Evolutionary conservation across 2,329 filamentous ascomycete species (phyloP), one percentile per base, ranked within the genome.

Genomic region (Helicocarpus griseus): DNA sequence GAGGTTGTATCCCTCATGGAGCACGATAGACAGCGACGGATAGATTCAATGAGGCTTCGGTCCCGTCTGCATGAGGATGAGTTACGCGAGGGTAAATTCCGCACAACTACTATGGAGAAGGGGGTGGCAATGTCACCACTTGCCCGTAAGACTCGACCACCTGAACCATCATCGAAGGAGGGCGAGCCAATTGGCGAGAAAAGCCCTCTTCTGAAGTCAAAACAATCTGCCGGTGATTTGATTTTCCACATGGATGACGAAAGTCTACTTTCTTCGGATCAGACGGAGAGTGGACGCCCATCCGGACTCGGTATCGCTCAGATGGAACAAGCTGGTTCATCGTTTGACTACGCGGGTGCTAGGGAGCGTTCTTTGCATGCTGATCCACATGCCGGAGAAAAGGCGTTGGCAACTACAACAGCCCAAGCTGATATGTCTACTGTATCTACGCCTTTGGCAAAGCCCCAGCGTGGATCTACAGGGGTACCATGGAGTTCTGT

Each of bases 241-340:
- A 95, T 95, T 67, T 96, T 96, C 63, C 82, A 88, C 57, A 96
- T 96, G 89, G 91, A 95, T 53, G 89, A 94, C 35, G 88, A 89
- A 28, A 46, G 53, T 39, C n/a, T 56, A 5, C 45, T 63, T n/a
- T 8, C 41, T 19, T 28, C 14, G 11, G 26, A 31, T 13, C 26
- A 44, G 26, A 2, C 3, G 6, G 41, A 21, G 6, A 8, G 8
- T 9, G 29, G 19, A 43, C 17, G 17, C n/a, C 2, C n/a, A 3
- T 6, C n/a, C n/a, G 31, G 26, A 8, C n/a, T 51, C 14, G 46
- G 28, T 35, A 31, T 22, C 26, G 1, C 14, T 19, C 19, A 47
- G 31, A 28, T 22, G 24, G 14, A 11, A 24, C 31, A 26, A 14
- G 24, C n/a, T n/a, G n/a, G n/a, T n/a, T n/a, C 19, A 17, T n/a